A percentile compares a stretch with the other conserved stretches of the same genome.
phyloP scores from a whole-genome alignment of 2,329 filamentous ascomycete species.

The Penicillium digitatum region DNA sequence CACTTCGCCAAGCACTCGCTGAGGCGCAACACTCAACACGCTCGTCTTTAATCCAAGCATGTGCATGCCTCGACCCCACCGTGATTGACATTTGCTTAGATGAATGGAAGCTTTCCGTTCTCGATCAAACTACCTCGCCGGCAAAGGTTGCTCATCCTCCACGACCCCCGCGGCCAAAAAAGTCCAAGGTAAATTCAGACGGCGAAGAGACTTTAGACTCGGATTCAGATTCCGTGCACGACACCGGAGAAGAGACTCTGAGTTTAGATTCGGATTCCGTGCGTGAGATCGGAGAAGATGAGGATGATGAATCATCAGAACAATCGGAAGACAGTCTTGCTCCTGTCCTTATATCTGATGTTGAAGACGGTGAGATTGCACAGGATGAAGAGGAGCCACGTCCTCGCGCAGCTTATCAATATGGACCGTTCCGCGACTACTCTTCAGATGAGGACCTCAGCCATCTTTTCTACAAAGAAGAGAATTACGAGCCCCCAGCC shows the following conservation, averaged over 20 bases:
- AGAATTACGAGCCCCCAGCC: neutral
- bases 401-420: neutral
- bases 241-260: neutral
- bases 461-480: neutral
- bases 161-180: neutral
- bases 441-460: neutral
- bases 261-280: neutral
- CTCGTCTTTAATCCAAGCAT: neutral
- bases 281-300: neutral
- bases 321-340: neutral
- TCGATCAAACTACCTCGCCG: neutral
- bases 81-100: neutral
- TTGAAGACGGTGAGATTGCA: neutral
- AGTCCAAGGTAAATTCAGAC: neutral
- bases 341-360: neutral
- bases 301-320: neutral
- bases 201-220: neutral
- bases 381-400: neutral
- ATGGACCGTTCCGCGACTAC: neutral
- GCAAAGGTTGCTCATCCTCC: neutral
- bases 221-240: neutral
- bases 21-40: neutral
- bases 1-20: neutral
- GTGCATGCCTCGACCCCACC: neutral
- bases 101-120: neutral